These are phyloP conservation scores for Debaryomyces castellii DNA, from an alignment of 805 yeast species.

Conservation along the genomic window DNA sequence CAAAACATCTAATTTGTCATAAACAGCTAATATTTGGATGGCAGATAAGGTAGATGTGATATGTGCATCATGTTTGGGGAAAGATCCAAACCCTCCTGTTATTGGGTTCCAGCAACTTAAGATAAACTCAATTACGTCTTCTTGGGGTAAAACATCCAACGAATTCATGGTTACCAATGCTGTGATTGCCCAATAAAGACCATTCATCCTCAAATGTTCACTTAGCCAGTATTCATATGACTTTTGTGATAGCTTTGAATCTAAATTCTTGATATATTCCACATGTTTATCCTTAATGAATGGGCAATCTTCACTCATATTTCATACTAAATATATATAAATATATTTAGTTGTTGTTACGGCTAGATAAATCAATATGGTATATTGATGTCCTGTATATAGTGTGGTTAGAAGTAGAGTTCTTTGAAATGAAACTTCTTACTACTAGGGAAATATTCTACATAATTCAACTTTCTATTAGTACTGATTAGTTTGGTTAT, in stretches of 20 bases:
- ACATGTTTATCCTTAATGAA: conserved; percentile 28
- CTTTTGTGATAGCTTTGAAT: conserved; percentile 34
- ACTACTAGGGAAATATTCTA: conserved; percentile 68
- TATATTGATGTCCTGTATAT: neutral
- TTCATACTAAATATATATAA: neutral
- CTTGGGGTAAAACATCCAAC: conserved; percentile 51
- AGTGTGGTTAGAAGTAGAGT: conserved; percentile 29
- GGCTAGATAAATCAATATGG: neutral
- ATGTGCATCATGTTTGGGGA: conserved; percentile 88
- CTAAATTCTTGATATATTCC: conserved; percentile 33
- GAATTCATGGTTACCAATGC: conserved; percentile 65
- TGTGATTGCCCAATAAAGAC: conserved; percentile 92
- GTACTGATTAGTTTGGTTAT: conserved; percentile 54
- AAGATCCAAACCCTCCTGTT: conserved; percentile 86
- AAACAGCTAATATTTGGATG: conserved; percentile 71
- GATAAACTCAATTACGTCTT: conserved; percentile 69
- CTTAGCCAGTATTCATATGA: conserved; percentile 82
- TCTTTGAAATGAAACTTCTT: conserved; percentile 53
- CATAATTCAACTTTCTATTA: conserved; percentile 51
- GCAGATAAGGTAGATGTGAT: conserved; percentile 83
- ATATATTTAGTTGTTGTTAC: no score
- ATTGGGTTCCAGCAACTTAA: conserved; percentile 57
- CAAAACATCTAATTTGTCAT: conserved; percentile 53
- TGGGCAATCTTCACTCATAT: neutral
- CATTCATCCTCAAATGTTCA: conserved; percentile 88